Conservation (phyloP, 768 basidiomycete species). For the Leccinum longicurvipes region DNA sequence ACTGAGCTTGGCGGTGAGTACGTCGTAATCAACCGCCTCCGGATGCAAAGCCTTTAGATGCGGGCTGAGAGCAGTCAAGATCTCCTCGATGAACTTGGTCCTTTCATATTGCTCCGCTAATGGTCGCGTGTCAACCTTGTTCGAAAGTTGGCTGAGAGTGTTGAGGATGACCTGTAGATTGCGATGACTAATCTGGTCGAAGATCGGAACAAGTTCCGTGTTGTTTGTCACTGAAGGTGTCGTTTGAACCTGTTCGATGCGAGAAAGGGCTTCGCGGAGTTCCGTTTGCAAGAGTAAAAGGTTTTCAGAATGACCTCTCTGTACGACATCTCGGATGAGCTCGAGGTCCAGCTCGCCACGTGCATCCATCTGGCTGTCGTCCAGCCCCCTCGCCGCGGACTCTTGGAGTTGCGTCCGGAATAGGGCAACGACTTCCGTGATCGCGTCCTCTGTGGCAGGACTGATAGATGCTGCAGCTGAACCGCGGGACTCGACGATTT, state of each 20-base stretch:
- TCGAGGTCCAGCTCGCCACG: slow-evolving; percentile 78
- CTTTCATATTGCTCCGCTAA: slow-evolving; percentile 44
- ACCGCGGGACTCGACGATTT: slow-evolving; percentile 30
- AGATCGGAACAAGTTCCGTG: slow-evolving; percentile 38
- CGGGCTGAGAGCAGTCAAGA: slow-evolving; percentile 57
- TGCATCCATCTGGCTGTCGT: slow-evolving; percentile 67
- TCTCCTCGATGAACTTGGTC: slow-evolving; percentile 57
- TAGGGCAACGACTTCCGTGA: slow-evolving; percentile 62
- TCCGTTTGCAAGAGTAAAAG: slow-evolving; percentile 56
- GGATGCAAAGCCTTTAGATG: slow-evolving; percentile 56
- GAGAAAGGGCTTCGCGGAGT: slow-evolving; percentile 48
- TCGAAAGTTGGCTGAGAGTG: slow-evolving; percentile 49
- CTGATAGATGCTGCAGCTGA: slow-evolving; percentile 32
- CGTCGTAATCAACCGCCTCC: slow-evolving; percentile 75
- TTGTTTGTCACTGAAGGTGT: slow-evolving; percentile 11
- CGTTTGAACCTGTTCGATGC: slow-evolving; percentile 32
- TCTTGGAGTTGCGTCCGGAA: slow-evolving; percentile 68
- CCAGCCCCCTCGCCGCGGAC: slow-evolving; percentile 51
- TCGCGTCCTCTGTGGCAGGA: slow-evolving; percentile 55
- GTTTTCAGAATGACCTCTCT: slow-evolving; percentile 64
- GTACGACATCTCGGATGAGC: slow-evolving; percentile 64
- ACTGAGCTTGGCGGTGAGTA: slow-evolving; percentile 67
- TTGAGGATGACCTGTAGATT: slow-evolving; percentile 59
- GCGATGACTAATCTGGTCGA: slow-evolving; percentile 58
- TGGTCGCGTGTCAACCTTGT: slow-evolving; percentile 33